Base-by-base conservation (phyloP, 208 protist genomes). In the Acanthamoeba castellanii region DNA sequence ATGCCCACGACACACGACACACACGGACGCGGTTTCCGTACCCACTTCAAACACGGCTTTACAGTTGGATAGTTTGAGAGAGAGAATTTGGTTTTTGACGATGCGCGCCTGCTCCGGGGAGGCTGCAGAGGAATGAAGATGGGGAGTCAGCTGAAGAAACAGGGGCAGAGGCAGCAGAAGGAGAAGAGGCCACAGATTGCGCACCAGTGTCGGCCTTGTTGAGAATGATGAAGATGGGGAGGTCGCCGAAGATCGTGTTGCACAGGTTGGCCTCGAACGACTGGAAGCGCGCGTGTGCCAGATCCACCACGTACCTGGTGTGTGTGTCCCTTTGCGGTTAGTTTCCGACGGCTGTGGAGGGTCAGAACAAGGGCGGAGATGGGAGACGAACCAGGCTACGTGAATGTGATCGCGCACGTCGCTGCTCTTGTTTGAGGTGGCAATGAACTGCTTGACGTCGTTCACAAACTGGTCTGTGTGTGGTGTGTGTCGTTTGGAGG, bases 1-100 rank as follows among this genome's bases (percentile, higher is more conserved):
- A 52, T 52, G 7, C 47, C 4, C 47, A 52, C 47, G 11, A 52
- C 47, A 11, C 47, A 52, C 47, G 11, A 52, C n/a, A n/a, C n/a
- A 7, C 52, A 57, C 52, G 11, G 16, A 16, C 16, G 11, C 7
- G 11, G 52, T 20, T 57, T 16, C 52, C 82, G 11, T 64, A 90
- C 82, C 82, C 55, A 90, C 82, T 90, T 90, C 82, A 64, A 90
- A 68, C 57, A 90, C 57, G 57, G 82, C 42, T 90, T 90, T 90
- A 64, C 82, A 90, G 32, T 61, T 90, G 30, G 82, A 22, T 20
- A 90, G 32, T 1, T 90, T 90, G 27, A 90, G 57, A n/a, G 27
- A 30, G 11, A 66, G 50, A 14, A 90, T 90, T 22, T 90, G 47
- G 5, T 90, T 20, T 22, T 64, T 55, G 18, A 90, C 37, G 27